A percentile compares a stretch with the other conserved stretches of the same genome.
phyloP scores from a whole-genome alignment of 192 early-diverging fungal genomes.

The Spizellomyces punctatus region DNA sequence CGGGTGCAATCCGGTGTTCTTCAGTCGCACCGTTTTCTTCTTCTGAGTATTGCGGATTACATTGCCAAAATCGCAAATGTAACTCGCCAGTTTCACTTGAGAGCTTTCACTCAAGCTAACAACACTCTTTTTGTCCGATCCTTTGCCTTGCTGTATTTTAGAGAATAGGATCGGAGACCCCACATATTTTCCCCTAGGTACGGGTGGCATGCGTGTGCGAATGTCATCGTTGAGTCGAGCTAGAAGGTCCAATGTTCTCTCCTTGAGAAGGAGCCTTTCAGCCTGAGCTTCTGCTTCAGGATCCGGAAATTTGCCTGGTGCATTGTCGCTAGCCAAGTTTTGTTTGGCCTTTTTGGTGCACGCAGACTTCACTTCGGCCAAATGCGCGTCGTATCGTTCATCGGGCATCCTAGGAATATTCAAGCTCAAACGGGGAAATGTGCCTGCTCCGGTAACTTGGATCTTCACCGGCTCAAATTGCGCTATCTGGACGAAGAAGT shows the following conservation, averaged over 20 bases:
- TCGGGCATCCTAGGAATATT: constrained; percentile 39
- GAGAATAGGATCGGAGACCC: constrained; percentile 51
- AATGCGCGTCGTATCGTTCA: constrained; percentile 26
- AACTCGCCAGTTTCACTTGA: constrained; percentile 43
- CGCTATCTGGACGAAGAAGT: constrained; percentile 57
- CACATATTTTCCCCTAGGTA: constrained; percentile 42
- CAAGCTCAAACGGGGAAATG: constrained; percentile 44
- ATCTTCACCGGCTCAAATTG: constrained; percentile 54
- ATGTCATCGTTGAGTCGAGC: constrained; percentile 39
- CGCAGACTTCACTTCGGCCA: constrained; percentile 22
- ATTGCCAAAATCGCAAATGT: constrained; percentile 60
- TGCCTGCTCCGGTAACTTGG: constrained; percentile 41
- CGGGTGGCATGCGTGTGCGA: constrained; percentile 12
- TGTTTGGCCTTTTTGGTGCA: constrained; percentile 9
- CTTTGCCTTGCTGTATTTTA: constrained; percentile 34
- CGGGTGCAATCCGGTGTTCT: constrained; percentile 42
- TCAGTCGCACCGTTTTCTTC: constrained; percentile 44
- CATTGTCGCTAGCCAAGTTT: not conserved
- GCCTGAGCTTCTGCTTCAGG: constrained; percentile 42
- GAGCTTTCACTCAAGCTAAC: constrained; percentile 45
- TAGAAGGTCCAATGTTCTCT: constrained; percentile 45
- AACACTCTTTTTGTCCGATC: constrained; percentile 40
- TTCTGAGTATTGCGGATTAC: constrained; percentile 53
- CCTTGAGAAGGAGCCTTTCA: constrained; percentile 44
- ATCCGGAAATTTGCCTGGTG: constrained; percentile 9